phyloP scores from a whole-genome alignment of 257 asterid species.

The Schizonepeta tenuifolia region DNA sequence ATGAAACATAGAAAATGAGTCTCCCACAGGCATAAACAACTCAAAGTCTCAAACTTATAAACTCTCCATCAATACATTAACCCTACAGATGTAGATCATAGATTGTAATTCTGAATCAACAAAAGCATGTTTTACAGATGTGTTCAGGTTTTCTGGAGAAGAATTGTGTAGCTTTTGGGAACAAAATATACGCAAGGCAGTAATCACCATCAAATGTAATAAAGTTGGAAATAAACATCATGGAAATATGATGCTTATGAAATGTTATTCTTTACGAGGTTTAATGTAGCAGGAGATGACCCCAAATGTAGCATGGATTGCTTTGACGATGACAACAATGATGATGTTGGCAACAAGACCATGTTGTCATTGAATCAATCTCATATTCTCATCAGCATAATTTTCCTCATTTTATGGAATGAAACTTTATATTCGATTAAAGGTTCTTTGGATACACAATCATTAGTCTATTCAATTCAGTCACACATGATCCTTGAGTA shows the following conservation, averaged over 20 bases:
- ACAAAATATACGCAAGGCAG: too few relatives aligned
- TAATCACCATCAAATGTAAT: not conserved
- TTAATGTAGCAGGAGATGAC: not conserved
- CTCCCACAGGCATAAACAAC: not conserved
- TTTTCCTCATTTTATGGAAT: not conserved
- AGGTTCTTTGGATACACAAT: not conserved
- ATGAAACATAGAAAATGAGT: not conserved
- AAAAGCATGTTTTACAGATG: too few relatives aligned
- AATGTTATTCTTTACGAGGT: not conserved
- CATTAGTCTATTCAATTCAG: not conserved
- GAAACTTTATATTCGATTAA: not conserved
- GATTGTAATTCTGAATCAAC: not conserved
- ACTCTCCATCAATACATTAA: slow-evolving; percentile 1
- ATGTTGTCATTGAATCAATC: not conserved
- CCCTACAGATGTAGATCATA: not conserved
- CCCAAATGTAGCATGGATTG: not conserved
- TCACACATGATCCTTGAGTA: not conserved
- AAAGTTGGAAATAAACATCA: not conserved
- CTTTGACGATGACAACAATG: not conserved
- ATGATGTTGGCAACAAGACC: not conserved
- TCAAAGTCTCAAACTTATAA: not conserved
- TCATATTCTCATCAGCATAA: not conserved
- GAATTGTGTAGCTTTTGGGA: too few relatives aligned
- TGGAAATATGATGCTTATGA: not conserved
- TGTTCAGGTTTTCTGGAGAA: too few relatives aligned